Evolutionary conservation across 2,329 filamentous ascomycete genomes (phyloP), one percentile per base, ranked within the genome.

Genomic region (Verticillium alfalfae): DNA sequence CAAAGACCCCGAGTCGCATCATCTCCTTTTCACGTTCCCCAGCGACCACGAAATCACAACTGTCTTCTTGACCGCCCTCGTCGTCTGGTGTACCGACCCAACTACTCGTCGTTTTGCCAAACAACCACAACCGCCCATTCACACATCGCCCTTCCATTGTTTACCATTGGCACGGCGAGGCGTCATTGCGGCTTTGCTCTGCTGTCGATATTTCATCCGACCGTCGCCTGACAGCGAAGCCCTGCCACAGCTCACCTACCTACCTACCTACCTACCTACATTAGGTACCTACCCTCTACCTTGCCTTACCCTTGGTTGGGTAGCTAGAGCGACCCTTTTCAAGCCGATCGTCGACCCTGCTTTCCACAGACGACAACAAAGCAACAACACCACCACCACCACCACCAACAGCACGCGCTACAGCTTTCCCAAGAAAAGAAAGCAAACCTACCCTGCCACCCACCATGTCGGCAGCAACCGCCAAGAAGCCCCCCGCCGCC

Each of bases 401-500:
- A 31, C 26, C 26, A 22, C 26, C 26, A 31, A 4, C 26, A 31
- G 26, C 26, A 31, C 26, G 4, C 26, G 26, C 26, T 5, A 5
- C 26, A 31, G 4, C 26, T 1, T 31, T 26, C 8, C 16, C 39
- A 16, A 49, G 41, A 22, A 49, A 49, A 26, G 41, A 9, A 52
- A 52, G 18, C n/a, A 52, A 52, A 45, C 26, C 26, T 22, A 31
- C 26, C 26, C 26, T 31, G 18, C 45, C 45, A 18, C 45, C 45
- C 45, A 52, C 45, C 70, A 85, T 85, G 83, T 84, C 83, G 58
- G 73, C 78, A 63, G 75, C 78, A 65, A 75, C 78, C 65, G 75
- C 81, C 62, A 86, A 84, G 73, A 84, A 83, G 73, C 81, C 82
- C 61, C 77, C 80, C 62, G 74, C 78, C 63, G 74, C 77, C 65